Conservation (phyloP, 345 rosid species). For the Theobroma cacao region DNA sequence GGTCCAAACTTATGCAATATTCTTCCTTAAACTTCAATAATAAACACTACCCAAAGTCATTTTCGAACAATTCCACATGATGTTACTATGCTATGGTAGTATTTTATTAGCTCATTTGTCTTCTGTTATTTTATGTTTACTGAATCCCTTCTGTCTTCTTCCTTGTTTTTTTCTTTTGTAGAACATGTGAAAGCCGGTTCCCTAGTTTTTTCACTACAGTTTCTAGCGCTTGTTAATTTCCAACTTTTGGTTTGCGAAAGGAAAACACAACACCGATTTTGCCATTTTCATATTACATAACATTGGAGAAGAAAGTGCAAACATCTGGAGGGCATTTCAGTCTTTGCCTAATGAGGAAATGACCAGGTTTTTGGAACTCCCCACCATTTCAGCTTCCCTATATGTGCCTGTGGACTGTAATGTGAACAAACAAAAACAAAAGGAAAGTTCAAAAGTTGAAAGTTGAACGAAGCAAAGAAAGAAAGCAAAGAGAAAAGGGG, state of each 20-base stretch:
- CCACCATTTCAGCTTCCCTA: not conserved
- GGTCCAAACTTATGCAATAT: not conserved
- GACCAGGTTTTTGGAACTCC: not conserved
- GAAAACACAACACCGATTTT: not conserved
- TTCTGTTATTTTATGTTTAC: not conserved
- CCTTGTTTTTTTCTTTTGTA: too few relatives aligned
- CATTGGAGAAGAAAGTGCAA: not conserved
- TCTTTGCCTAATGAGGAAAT: not conserved
- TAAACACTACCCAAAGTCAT: too few relatives aligned
- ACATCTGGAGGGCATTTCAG: slow-evolving; percentile 20
- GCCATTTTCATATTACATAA: not conserved
- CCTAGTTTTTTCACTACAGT: not conserved
- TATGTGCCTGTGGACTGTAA: not conserved
- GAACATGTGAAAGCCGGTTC: too few relatives aligned
- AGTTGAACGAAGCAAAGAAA: slow-evolving; percentile 14
- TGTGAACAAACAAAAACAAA: slow-evolving; percentile 22
- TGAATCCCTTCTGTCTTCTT: too few relatives aligned
- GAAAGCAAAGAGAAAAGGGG: not conserved
- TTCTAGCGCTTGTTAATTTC: not conserved
- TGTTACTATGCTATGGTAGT: too few relatives aligned
- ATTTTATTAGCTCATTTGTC: too few relatives aligned
- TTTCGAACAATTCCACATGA: too few relatives aligned
- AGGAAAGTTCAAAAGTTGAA: not conserved
- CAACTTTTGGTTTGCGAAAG: not conserved
- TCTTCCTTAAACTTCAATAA: not conserved